Evolutionary conservation across 768 basidiomycete species (phyloP).

Genomic region (Xanthoconium purpureum): DNA sequence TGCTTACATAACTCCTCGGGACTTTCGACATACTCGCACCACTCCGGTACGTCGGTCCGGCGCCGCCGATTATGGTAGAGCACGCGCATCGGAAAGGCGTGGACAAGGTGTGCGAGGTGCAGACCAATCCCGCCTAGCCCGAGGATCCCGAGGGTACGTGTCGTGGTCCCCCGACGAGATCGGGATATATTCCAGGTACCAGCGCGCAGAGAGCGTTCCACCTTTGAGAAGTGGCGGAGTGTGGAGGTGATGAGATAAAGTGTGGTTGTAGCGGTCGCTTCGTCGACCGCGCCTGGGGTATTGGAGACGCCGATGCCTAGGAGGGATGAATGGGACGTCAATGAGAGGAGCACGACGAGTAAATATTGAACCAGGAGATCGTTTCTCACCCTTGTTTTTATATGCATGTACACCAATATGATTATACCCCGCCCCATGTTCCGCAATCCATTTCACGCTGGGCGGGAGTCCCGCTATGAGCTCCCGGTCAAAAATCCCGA

Average conservation of each 20-base stretch:
- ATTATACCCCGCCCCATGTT: slow-evolving; percentile 89
- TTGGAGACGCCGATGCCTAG: slow-evolving; percentile 72
- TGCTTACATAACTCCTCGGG: slow-evolving; percentile 58
- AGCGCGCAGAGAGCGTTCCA: slow-evolving; percentile 51
- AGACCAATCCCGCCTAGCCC: slow-evolving; percentile 77
- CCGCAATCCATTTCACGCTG: slow-evolving; percentile 77
- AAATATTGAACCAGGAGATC: background rate
- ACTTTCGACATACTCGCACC: slow-evolving; percentile 76
- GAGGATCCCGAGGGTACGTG: slow-evolving; percentile 67
- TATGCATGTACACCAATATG: slow-evolving; percentile 72
- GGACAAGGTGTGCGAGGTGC: slow-evolving; percentile 65
- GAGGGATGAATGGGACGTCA: background rate
- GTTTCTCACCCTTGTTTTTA: slow-evolving; percentile 62
- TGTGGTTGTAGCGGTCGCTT: slow-evolving; percentile 87
- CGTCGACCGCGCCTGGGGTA: slow-evolving; percentile 87
- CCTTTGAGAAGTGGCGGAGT: slow-evolving; percentile 66
- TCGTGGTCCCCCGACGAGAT: slow-evolving; percentile 47
- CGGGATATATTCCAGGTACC: slow-evolving; percentile 57
- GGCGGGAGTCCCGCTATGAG: slow-evolving; percentile 58
- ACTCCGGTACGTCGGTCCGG: slow-evolving; percentile 54
- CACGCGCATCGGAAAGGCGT: slow-evolving; percentile 86
- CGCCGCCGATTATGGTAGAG: slow-evolving; percentile 74
- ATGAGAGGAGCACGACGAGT: background rate
- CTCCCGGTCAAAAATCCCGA: slow-evolving; percentile 49
- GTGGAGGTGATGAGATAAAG: slow-evolving; percentile 79